Percentiles rank a stretch among this genome's conserved stretches.
Conservation (phyloP, 2,329 filamentous ascomycete genomes). For the Aspergillus sp. region DNA sequence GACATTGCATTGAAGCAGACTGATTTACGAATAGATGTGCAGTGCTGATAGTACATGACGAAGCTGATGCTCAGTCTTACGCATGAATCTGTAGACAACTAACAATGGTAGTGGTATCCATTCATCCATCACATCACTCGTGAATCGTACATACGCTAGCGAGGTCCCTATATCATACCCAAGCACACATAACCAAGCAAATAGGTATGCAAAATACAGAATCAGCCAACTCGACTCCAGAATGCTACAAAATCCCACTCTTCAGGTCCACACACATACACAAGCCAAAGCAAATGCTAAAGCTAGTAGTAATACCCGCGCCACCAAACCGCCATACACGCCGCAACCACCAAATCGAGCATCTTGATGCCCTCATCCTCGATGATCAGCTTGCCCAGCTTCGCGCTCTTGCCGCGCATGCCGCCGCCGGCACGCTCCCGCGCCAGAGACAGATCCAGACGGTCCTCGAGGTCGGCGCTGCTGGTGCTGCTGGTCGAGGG, state of each 20-base stretch:
- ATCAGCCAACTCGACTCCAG: not conserved
- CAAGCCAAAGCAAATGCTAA: not conserved
- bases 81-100: too few species aligned
- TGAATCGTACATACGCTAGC: conserved; percentile 1
- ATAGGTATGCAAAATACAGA: not conserved
- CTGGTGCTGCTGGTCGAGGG: conserved; percentile 29
- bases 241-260: not conserved
- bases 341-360: conserved; percentile 86
- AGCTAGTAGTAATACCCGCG: conserved; percentile 48
- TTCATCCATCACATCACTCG: conserved; percentile 9
- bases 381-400: conserved; percentile 89
- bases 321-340: conserved; percentile 94
- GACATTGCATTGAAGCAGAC: too few species aligned
- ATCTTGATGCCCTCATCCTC: conserved; percentile 90
- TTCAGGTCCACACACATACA: not conserved
- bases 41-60: too few species aligned
- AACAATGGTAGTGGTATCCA: not conserved
- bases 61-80: too few species aligned
- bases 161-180: not conserved
- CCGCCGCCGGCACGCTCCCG: conserved; percentile 83
- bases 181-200: not conserved
- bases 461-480: conserved; percentile 32
- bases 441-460: conserved; percentile 72
- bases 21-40: too few species aligned
- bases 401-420: conserved; percentile 78